A percentile compares a stretch with the other conserved stretches of the same genome.
These are phyloP conservation scores for Gymnopilus dilepis DNA, from an alignment of 768 basidiomycete genomes.

Conservation along the genomic window DNA sequence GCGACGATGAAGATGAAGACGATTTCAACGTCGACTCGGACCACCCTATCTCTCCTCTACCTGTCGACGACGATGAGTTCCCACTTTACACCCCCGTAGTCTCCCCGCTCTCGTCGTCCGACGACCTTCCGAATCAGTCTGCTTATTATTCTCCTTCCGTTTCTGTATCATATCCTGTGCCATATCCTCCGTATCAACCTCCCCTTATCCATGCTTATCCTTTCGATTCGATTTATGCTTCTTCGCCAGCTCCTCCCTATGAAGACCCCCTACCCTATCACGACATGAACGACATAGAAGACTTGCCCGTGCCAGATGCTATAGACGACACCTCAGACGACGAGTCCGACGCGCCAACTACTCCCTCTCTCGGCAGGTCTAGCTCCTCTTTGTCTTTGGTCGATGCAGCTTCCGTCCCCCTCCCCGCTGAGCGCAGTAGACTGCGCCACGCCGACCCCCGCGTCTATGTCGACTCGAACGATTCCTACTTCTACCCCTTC, in stretches of 20 bases:
- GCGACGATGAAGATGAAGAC: slow-evolving; percentile 74
- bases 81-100: slow-evolving; percentile 62
- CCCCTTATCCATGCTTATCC: slow-evolving; percentile 59
- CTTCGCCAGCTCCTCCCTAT: slow-evolving; percentile 49
- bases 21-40: slow-evolving; percentile 51
- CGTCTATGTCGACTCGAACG: slow-evolving; percentile 66
- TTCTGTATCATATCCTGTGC: slow-evolving; percentile 63
- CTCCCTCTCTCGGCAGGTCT: slow-evolving; percentile 65
- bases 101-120: slow-evolving; percentile 80
- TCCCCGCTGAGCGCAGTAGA: slow-evolving; percentile 54
- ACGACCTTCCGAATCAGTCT: slow-evolving; percentile 66
- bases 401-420: slow-evolving; percentile 56
- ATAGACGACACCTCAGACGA: slow-evolving; percentile 88
- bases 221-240: slow-evolving; percentile 51
- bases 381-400: slow-evolving; percentile 57
- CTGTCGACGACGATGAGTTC: slow-evolving; percentile 70
- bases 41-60: slow-evolving; percentile 48
- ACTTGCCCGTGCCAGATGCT: slow-evolving; percentile 75
- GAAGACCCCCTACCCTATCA: slow-evolving; percentile 69
- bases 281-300: slow-evolving; percentile 67
- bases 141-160: slow-evolving; percentile 50
- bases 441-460: slow-evolving; percentile 54
- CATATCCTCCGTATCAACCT: slow-evolving; percentile 66
- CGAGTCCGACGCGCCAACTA: slow-evolving; percentile 74
- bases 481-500: slow-evolving; percentile 66